Conservation (phyloP, 164 flowering plant genomes). For the Nymphaea thermarum region DNA sequence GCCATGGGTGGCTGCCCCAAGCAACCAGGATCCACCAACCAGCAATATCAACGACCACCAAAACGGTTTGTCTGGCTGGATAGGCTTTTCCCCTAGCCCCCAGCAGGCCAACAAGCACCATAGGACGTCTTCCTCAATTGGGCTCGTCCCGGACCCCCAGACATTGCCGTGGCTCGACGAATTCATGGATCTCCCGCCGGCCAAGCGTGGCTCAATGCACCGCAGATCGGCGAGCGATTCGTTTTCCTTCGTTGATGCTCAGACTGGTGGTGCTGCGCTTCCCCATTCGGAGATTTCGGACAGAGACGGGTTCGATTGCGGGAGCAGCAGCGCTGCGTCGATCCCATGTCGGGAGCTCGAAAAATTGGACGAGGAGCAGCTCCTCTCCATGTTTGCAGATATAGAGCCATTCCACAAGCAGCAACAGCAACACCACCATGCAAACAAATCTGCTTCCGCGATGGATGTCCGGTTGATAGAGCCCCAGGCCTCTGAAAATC, state of each 20-base stretch:
- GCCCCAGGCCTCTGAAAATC: conserved; percentile 36
- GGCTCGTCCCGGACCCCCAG: not conserved
- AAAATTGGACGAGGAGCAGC: conserved; percentile 59
- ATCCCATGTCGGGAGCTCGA: conserved; percentile 28
- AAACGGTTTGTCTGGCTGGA: not conserved
- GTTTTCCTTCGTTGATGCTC: not conserved
- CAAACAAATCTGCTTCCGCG: conserved; percentile 9
- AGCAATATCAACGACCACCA: not conserved
- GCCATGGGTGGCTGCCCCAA: not conserved
- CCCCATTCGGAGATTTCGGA: not conserved
- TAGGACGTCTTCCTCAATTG: not conserved
- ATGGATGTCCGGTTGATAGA: conserved; percentile 23
- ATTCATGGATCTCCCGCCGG: not conserved
- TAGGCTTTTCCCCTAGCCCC: not conserved
- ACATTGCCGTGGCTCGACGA: not conserved
- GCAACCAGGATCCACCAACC: not conserved
- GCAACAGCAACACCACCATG: not conserved
- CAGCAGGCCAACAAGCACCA: not conserved
- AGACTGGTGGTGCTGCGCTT: not conserved
- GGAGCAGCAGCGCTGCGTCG: conserved; percentile 7
- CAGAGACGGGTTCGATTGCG: conserved; percentile 30
- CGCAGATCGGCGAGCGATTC: not conserved
- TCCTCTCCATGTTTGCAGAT: conserved; percentile 55
- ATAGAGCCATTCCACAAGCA: not conserved
- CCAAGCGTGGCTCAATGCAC: not conserved